Percentiles rank a stretch among this genome's conserved stretches.
These are phyloP conservation scores for Aspergillus indologenus DNA, from an alignment of 495 filamentous ascomycete species.

Conservation along the genomic window DNA sequence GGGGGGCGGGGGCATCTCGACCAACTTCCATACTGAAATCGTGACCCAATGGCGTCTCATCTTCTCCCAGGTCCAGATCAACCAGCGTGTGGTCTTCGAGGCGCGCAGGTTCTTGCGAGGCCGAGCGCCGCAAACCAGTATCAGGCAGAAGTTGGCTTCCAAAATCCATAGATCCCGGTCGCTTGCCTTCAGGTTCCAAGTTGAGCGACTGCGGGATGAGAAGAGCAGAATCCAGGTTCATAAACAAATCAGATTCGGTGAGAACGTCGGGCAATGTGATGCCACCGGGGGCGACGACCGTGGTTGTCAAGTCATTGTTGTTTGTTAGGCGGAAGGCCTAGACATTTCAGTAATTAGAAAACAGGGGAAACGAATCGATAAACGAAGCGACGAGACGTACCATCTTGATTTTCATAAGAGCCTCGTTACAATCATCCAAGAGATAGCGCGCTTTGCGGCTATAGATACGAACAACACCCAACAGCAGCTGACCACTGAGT, in stretches of 20 bases:
- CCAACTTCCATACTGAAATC: slow-evolving; percentile 77
- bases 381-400: slow-evolving; percentile 46
- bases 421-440: slow-evolving; percentile 95
- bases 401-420: slow-evolving; percentile 97
- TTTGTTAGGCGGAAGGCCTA: slow-evolving; percentile 76
- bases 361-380: too few species aligned
- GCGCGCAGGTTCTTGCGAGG: slow-evolving; percentile 47
- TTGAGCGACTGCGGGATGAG: slow-evolving; percentile 64
- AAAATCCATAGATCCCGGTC: slow-evolving; percentile 52
- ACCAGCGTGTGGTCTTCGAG: slow-evolving; percentile 49
- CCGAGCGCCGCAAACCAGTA: slow-evolving; percentile 49
- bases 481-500: slow-evolving; percentile 85
- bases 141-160: slow-evolving; percentile 71
- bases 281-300: slow-evolving; percentile 61
- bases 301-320: slow-evolving; percentile 75
- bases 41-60: slow-evolving; percentile 43
- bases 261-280: slow-evolving; percentile 83
- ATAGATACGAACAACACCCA: slow-evolving; percentile 96
- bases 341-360: slow-evolving; percentile 25
- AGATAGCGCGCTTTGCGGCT: slow-evolving; percentile 95
- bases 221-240: slow-evolving; percentile 69
- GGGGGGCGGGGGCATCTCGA: slow-evolving; percentile 68
- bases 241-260: slow-evolving; percentile 83
- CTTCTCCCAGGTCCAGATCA: slow-evolving; percentile 51
- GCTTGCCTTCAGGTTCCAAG: slow-evolving; percentile 56